Percentiles rank a stretch among this genome's conserved stretches.
These are phyloP conservation scores for Actinomortierella wolfii DNA, from an alignment of 371 early-diverging fungal species.

Conservation along the genomic window DNA sequence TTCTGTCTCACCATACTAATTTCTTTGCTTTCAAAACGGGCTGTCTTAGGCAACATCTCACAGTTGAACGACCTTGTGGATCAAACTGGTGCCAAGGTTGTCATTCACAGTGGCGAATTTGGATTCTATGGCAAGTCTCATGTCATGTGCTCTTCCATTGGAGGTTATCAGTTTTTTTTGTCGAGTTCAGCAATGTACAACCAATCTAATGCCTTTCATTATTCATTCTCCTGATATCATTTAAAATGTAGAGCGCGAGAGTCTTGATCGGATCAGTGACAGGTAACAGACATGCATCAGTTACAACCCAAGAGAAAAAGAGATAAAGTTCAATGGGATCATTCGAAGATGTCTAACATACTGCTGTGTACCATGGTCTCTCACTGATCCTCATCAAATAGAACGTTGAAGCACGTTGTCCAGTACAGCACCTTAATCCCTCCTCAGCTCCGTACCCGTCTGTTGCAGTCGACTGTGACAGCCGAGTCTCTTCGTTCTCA, in stretches of 20 bases:
- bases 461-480: constrained; percentile 46
- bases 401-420: constrained; percentile 65
- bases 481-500: constrained; percentile 54
- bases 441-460: constrained; percentile 50
- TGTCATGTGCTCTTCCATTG: not conserved
- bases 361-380: not conserved
- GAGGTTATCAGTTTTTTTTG: constrained; percentile 6
- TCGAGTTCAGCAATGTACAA: too few relatives aligned
- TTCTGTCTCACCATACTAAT: not conserved
- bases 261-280: constrained; percentile 63
- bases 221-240: too few relatives aligned
- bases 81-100: constrained; percentile 59
- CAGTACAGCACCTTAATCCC: constrained; percentile 68
- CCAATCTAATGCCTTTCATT: too few relatives aligned
- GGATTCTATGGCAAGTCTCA: constrained; percentile 62
- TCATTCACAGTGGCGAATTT: constrained; percentile 75
- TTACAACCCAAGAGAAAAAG: too few relatives aligned
- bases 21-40: not conserved
- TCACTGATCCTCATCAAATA: constrained; percentile 13
- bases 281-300: too few relatives aligned
- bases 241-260: constrained; percentile 50
- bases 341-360: too few relatives aligned
- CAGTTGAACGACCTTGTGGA: constrained; percentile 67
- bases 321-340: too few relatives aligned
- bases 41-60: constrained; percentile 57